Evolutionary conservation across 371 early-diverging fungal genomes (phyloP), one percentile per base, ranked within the genome.

Genomic region (Entomophthora muscae): DNA sequence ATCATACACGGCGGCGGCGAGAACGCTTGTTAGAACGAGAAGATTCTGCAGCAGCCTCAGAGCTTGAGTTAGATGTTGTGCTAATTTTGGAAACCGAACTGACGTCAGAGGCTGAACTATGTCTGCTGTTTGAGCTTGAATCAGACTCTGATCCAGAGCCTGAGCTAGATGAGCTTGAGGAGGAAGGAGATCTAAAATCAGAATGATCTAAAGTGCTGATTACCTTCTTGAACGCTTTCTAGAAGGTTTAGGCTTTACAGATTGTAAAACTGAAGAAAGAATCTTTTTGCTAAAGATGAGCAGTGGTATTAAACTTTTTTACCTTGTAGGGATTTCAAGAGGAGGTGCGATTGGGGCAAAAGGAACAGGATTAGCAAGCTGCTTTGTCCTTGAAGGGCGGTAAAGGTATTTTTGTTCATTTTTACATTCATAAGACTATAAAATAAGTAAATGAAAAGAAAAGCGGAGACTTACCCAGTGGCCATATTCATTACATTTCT

Each of bases 351-450:
- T 17, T 10, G 42, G 42, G 17, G 29, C 27, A 29, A 57, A 57
- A 12, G 58, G 58, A 7, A 57, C 3, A 10, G 61, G 61, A 24
- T 61, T 61, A 29, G 31, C 24, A 10, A 61, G 61, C n/a, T 61
- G 61, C 27, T 61, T 61, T 17, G 61, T 61, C 31, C 61, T 31
- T n/a, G 28, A 28, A 7, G 61, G 61, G 23, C 61, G 23, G 26
- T 61, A 61, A 5, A 61, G 27, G 27, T 61, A 61, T 30, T 23
- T 23, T 33, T 61, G 61, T 51, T 61, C 61, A 26, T 61, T 61
- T 30, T 61, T 61, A 33, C 61, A 61, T 61, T 61, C 61, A 33
- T 61, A 61, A 33, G 28, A 28, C 61, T 61, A 61, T 30, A 28
- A 28, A 32, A 21, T 12, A 27, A 58, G 32, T 22, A 12, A 30